These are phyloP conservation scores for Rhynchosporium agropyri DNA, from an alignment of 2,329 filamentous ascomycete species.

Conservation along the genomic window DNA sequence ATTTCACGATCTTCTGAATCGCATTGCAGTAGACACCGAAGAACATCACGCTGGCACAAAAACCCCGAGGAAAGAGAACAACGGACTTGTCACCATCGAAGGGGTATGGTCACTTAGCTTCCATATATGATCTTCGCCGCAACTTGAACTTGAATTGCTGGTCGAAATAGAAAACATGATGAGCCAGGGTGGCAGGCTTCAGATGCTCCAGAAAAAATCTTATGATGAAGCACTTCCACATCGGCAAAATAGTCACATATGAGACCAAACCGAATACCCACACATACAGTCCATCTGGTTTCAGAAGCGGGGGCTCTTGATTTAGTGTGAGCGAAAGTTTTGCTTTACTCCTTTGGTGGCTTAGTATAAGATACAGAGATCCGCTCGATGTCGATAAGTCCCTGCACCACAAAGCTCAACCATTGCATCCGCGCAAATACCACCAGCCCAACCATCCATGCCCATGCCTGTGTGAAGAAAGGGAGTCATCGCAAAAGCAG, in stretches of 20 bases:
- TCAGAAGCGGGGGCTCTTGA: not conserved
- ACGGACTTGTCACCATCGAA: too few species aligned
- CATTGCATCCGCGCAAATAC: conserved; percentile 39
- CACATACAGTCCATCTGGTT: not conserved
- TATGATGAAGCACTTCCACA: not conserved
- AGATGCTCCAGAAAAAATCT: not conserved
- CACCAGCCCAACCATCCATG: conserved; percentile 31
- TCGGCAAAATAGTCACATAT: not conserved
- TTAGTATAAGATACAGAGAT: conserved; percentile 40
- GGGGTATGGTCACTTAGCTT: too few species aligned
- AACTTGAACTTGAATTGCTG: too few species aligned
- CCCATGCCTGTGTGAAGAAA: conserved; percentile 36
- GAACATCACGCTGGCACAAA: too few species aligned
- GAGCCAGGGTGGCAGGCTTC: too few species aligned
- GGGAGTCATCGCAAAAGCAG: conserved; percentile 29
- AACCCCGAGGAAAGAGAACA: too few species aligned
- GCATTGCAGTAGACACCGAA: too few species aligned
- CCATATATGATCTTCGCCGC: too few species aligned
- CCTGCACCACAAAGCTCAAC: conserved; percentile 34
- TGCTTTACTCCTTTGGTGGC: conserved; percentile 40
- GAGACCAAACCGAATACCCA: not conserved
- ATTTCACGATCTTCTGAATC: too few species aligned
- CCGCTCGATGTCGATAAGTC: conserved; percentile 31
- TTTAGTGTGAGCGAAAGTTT: conserved; percentile 38
- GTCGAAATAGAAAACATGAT: too few species aligned